Conservation (phyloP, 192 early-diverging fungal genomes). For the Helicostylum pulchrum region DNA sequence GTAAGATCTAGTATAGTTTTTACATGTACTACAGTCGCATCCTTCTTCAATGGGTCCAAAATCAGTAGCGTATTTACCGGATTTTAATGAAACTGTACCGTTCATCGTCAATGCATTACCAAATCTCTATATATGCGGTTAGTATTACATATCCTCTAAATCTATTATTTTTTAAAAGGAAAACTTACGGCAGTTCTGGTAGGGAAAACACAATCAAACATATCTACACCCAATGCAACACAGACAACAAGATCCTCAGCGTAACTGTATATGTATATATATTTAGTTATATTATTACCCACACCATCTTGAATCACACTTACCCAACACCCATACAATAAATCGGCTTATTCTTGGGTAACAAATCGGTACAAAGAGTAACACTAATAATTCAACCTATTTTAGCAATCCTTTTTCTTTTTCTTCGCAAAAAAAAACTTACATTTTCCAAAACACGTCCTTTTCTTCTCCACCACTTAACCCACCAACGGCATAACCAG, state of each 20-base stretch:
- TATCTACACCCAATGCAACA: constrained; percentile 83
- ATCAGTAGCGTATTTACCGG: constrained; percentile 60
- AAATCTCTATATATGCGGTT: constrained; percentile 51
- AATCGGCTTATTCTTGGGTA: constrained; percentile 79
- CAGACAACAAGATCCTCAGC: constrained; percentile 84
- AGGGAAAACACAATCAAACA: constrained; percentile 91
- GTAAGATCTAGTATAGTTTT: constrained; percentile 70
- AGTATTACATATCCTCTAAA: background rate
- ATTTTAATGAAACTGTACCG: constrained; percentile 64
- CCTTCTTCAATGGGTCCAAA: constrained; percentile 70
- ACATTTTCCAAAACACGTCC: constrained; percentile 80
- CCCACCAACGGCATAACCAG: constrained; percentile 86
- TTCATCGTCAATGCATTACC: constrained; percentile 78
- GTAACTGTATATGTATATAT: constrained; percentile 37
- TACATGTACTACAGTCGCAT: constrained; percentile 76
- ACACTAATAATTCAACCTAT: constrained; percentile 39
- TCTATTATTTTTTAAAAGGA: background rate
- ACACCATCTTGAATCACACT: background rate
- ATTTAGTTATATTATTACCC: background rate
- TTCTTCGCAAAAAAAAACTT: constrained; percentile 5
- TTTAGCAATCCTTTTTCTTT: background rate
- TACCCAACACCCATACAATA: constrained; percentile 92
- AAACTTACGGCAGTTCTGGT: constrained; percentile 72
- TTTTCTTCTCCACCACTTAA: constrained; percentile 86
- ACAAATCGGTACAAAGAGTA: constrained; percentile 69